Conservation (phyloP, 192 early-diverging fungal genomes). For the Linnemannia exigua region DNA sequence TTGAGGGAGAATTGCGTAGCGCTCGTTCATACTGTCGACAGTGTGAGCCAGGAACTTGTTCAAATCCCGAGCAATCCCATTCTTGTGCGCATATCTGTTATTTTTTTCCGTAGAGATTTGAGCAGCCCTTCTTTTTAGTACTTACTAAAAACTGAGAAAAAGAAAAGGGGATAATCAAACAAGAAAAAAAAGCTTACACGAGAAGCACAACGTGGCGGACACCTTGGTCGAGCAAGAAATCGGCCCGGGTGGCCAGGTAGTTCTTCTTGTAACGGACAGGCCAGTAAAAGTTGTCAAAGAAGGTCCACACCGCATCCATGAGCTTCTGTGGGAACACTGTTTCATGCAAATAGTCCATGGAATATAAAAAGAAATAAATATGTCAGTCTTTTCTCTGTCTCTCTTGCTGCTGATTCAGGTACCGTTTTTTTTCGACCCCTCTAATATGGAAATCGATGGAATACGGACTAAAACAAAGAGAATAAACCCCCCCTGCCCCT, state of each 20-base stretch:
- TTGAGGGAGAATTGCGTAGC: slow-evolving; percentile 20
- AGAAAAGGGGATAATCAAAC: background rate
- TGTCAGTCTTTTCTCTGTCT: too few relatives aligned
- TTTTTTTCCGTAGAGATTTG: background rate
- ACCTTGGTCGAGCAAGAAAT: slow-evolving; percentile 55
- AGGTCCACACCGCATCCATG: slow-evolving; percentile 60
- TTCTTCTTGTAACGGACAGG: slow-evolving; percentile 55
- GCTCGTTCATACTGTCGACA: slow-evolving; percentile 50
- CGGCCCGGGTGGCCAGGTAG: slow-evolving; percentile 35
- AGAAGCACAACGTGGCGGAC: slow-evolving; percentile 54
- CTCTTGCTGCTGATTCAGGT: too few relatives aligned
- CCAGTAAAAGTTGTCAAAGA: slow-evolving; percentile 59
- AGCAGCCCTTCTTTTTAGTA: too few relatives aligned
- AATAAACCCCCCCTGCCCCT: too few relatives aligned
- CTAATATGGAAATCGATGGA: too few relatives aligned
- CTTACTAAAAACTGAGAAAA: too few relatives aligned
- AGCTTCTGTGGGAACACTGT: slow-evolving; percentile 54
- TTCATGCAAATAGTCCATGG: too few relatives aligned
- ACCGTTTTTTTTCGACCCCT: too few relatives aligned
- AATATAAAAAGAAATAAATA: too few relatives aligned
- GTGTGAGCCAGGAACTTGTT: slow-evolving; percentile 47
- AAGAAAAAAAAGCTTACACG: slow-evolving; percentile 19
- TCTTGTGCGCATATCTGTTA: slow-evolving; percentile 58
- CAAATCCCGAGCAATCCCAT: slow-evolving; percentile 57
- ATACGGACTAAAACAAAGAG: background rate